phyloP scores from a whole-genome alignment of 805 yeast genomes.

The Teunomyces atbi region DNA sequence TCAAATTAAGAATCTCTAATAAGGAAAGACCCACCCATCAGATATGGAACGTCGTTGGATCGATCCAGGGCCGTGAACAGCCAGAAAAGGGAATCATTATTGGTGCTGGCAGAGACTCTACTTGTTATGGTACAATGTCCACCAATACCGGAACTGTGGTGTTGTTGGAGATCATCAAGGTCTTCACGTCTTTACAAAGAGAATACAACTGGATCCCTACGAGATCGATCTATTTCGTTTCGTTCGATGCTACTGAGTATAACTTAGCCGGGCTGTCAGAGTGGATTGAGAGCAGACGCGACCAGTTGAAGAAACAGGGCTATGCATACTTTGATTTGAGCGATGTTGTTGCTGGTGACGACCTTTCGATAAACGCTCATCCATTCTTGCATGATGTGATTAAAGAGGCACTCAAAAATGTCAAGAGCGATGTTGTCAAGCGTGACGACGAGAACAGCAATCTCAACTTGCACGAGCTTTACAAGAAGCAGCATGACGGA shows the following conservation, averaged over 20 bases:
- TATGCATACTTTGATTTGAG: slow-evolving; percentile 73
- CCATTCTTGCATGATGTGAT: slow-evolving; percentile 60
- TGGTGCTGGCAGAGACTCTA: slow-evolving; percentile 81
- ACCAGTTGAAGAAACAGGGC: slow-evolving; percentile 56
- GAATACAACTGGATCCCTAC: slow-evolving; percentile 78
- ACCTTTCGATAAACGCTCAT: slow-evolving; percentile 56
- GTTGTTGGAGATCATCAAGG: slow-evolving; percentile 65
- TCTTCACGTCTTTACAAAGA: slow-evolving; percentile 62
- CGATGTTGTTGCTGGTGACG: slow-evolving; percentile 56
- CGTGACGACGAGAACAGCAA: slow-evolving; percentile 10
- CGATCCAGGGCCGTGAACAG: slow-evolving; percentile 79
- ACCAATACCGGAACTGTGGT: slow-evolving; percentile 75
- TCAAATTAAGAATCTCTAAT: slow-evolving; percentile 34
- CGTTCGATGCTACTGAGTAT: slow-evolving; percentile 80
- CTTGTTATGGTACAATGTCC: slow-evolving; percentile 69
- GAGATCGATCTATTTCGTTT: slow-evolving; percentile 75
- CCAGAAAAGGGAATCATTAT: slow-evolving; percentile 67
- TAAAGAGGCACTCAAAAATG: slow-evolving; percentile 37
- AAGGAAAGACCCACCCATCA: slow-evolving; percentile 55
- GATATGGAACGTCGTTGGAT: slow-evolving; percentile 76
- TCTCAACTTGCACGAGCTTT: slow-evolving; percentile 25
- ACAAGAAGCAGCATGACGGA: slow-evolving; percentile 21
- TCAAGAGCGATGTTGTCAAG: slow-evolving; percentile 13
- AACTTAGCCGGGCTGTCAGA: slow-evolving; percentile 85
- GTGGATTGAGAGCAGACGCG: slow-evolving; percentile 59